Conservation (phyloP, 495 filamentous ascomycete species). For the Penicillium macrosclerotiorum region DNA sequence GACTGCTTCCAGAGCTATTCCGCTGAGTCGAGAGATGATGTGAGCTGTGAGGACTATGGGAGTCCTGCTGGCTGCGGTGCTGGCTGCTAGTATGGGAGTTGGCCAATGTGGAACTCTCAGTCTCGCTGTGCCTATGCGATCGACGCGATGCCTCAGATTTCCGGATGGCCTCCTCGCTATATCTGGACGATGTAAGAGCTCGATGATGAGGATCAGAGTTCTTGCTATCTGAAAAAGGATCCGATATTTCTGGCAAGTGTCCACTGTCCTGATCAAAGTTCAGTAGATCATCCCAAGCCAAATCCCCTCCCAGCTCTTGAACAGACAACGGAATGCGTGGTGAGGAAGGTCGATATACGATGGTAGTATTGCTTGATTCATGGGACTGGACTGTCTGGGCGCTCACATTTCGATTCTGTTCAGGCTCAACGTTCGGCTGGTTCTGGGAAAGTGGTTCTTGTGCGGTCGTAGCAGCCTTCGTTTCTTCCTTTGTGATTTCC, state of each 20-base stretch:
- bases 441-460: background rate
- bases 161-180: conserved; percentile 6
- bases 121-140: background rate
- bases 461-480: no score
- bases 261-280: conserved; percentile 7
- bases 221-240: conserved; percentile 28
- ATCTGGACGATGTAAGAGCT: background rate
- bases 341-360: conserved; percentile 28
- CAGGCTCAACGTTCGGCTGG: background rate
- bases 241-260: conserved; percentile 13
- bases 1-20: conserved; percentile 6
- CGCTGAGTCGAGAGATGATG: background rate
- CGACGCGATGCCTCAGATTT: conserved; percentile 6
- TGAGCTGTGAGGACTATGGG: background rate
- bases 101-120: background rate
- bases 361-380: conserved; percentile 27
- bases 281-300: conserved; percentile 9
- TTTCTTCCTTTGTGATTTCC: no score
- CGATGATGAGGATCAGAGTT: background rate
- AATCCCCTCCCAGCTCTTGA: conserved; percentile 8
- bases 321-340: conserved; percentile 22
- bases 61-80: background rate
- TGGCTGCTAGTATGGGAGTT: conserved; percentile 2
- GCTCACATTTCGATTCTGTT: conserved; percentile 27
- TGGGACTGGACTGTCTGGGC: conserved; percentile 26